A percentile compares a stretch with the other conserved stretches of the same genome.
Evolutionary conservation across 352 stramenopile genomes (phyloP).

Genomic region (Hyaloperonospora brassicae): DNA sequence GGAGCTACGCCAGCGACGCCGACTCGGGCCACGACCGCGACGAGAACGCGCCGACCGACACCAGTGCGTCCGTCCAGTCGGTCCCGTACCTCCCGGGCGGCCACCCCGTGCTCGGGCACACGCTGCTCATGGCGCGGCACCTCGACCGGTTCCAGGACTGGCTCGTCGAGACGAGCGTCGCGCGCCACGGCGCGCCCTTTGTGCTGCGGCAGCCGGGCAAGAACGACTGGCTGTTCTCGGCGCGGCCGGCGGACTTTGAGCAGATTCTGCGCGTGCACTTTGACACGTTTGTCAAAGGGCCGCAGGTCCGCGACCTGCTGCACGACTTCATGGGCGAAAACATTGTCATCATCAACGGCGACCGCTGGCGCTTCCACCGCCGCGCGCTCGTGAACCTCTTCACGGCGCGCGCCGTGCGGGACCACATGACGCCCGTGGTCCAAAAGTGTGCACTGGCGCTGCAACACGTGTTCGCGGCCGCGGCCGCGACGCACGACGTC

Average conservation of each 20-base stretch:
- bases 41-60: not conserved
- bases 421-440: slow-evolving; percentile 33
- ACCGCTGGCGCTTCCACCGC: slow-evolving; percentile 40
- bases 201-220: slow-evolving; percentile 33
- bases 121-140: slow-evolving; percentile 25
- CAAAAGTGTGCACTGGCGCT: slow-evolving; percentile 26
- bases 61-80: slow-evolving; percentile 1
- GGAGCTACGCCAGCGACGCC: slow-evolving; percentile 7
- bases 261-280: slow-evolving; percentile 48
- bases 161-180: slow-evolving; percentile 27
- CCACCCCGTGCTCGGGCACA: slow-evolving; percentile 26
- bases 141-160: slow-evolving; percentile 32
- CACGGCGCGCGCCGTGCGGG: slow-evolving; percentile 28
- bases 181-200: slow-evolving; percentile 22
- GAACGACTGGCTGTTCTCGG: slow-evolving; percentile 34
- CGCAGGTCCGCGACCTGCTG: slow-evolving; percentile 27
- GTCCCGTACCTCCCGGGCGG: slow-evolving; percentile 23
- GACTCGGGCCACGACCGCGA: slow-evolving; percentile 10
- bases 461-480: slow-evolving; percentile 17
- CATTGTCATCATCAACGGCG: slow-evolving; percentile 39
- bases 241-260: slow-evolving; percentile 35
- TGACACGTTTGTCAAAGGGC: slow-evolving; percentile 43
- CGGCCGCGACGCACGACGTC: slow-evolving; percentile 1
- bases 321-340: slow-evolving; percentile 41
- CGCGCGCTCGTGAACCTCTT: slow-evolving; percentile 38